Evolutionary conservation across 164 flowering plant genomes (phyloP).

Genomic region (Liquidambar formosana): DNA sequence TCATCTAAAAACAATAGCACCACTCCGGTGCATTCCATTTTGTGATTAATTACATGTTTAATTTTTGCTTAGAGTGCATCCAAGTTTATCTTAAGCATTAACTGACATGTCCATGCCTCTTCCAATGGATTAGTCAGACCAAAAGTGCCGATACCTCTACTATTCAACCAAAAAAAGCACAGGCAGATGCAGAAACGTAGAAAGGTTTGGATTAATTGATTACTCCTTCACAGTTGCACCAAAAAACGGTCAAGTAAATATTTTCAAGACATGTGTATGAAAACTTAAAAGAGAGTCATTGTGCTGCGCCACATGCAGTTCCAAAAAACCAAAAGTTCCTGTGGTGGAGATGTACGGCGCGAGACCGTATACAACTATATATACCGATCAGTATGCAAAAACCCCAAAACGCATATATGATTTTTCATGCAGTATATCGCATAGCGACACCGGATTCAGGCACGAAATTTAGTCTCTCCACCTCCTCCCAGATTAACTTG

Average conservation of each 20-base stretch:
- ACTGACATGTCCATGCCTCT: too few relatives aligned
- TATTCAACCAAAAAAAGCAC: too few relatives aligned
- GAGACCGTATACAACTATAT: constrained; percentile 7
- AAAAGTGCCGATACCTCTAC: too few relatives aligned
- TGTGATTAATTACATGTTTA: too few relatives aligned
- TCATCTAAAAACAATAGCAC: too few relatives aligned
- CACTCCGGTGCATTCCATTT: too few relatives aligned
- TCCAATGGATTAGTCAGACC: too few relatives aligned
- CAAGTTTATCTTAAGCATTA: too few relatives aligned
- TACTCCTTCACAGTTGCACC: not conserved
- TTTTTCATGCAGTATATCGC: not conserved
- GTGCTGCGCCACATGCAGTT: not conserved
- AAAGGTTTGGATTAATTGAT: not conserved
- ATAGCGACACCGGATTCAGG: constrained; percentile 46
- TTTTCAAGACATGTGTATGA: constrained; percentile 1
- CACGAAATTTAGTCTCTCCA: constrained; percentile 43
- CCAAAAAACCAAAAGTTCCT: not conserved
- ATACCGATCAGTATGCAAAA: not conserved
- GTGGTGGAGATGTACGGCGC: not conserved
- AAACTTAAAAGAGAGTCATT: not conserved
- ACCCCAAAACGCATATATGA: not conserved
- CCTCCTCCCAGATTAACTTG: constrained; percentile 74
- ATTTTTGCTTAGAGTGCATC: too few relatives aligned
- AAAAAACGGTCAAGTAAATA: not conserved
- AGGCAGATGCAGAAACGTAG: too few relatives aligned